A percentile compares a stretch with the other conserved stretches of the same genome.
Conservation (phyloP, 139 green algal genomes). For the Chlamydomonas asymmetrica region DNA sequence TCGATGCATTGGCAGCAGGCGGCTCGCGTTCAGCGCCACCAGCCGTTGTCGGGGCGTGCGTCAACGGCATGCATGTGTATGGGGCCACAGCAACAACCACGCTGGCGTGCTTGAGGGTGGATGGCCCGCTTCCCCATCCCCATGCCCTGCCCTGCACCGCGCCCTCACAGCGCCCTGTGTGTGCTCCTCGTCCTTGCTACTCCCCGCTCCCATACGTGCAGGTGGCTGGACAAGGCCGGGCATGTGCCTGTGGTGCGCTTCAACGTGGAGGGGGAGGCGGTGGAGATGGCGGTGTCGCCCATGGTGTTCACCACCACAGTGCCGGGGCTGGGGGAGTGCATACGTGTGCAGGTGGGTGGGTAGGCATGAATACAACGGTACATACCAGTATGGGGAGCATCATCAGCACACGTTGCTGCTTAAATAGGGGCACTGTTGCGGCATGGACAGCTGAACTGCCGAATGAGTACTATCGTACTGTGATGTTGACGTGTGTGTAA, state of each 20-base stretch:
- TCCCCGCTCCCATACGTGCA: not conserved
- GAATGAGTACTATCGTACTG: not conserved
- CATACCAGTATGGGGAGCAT: not conserved
- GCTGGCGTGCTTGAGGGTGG: too few relatives aligned
- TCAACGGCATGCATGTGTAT: too few relatives aligned
- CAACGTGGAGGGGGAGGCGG: too few relatives aligned
- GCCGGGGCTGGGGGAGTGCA: not conserved
- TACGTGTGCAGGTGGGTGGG: slow-evolving; percentile 12
- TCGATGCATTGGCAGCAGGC: too few relatives aligned
- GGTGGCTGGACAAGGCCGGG: not conserved
- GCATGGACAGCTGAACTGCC: not conserved
- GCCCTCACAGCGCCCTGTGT: too few relatives aligned
- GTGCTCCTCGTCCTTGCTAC: too few relatives aligned
- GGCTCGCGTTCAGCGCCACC: too few relatives aligned
- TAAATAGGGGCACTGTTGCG: not conserved
- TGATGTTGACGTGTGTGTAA: not conserved
- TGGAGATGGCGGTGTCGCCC: not conserved
- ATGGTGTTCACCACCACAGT: not conserved
- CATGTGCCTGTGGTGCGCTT: not conserved
- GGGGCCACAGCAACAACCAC: too few relatives aligned
- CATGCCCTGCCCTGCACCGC: too few relatives aligned
- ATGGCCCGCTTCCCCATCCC: too few relatives aligned
- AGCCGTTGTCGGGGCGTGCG: too few relatives aligned
- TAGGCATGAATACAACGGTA: not conserved
- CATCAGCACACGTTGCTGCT: not conserved